Evolutionary conservation across 2,329 filamentous ascomycete genomes (phyloP).

Genomic region (Aspergillus fijiensis): DNA sequence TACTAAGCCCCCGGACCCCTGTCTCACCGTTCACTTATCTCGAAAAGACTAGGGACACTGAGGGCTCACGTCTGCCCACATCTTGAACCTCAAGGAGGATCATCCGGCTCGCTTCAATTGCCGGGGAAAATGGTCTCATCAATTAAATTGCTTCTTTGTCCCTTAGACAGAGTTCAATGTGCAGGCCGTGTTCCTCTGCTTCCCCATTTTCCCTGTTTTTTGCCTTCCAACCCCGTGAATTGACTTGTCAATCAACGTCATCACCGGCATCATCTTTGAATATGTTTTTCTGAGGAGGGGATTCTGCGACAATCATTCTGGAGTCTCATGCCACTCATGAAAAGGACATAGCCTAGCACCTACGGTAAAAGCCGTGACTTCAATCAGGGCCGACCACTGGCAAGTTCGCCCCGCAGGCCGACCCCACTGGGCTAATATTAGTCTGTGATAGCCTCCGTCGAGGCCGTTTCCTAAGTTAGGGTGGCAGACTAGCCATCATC

Average conservation of each 20-base stretch:
- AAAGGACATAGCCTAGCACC: background rate
- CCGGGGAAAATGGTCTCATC: too few relatives aligned
- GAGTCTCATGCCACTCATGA: background rate
- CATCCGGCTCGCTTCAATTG: background rate
- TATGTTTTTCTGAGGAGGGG: too few relatives aligned
- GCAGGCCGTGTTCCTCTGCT: background rate
- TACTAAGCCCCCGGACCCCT: constrained; percentile 10
- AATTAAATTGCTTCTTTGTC: too few relatives aligned
- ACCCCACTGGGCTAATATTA: background rate
- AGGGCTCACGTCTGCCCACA: background rate
- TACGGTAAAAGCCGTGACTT: background rate
- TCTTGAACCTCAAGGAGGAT: background rate
- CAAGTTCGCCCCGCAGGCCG: constrained; percentile 6
- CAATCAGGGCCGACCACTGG: background rate
- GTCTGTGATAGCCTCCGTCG: background rate
- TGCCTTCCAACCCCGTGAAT: background rate
- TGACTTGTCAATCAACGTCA: background rate
- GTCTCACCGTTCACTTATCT: background rate
- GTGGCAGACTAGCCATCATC: background rate
- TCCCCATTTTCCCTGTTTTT: background rate
- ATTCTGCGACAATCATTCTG: too few relatives aligned
- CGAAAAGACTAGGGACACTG: background rate
- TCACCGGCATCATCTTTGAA: too few relatives aligned
- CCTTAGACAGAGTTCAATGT: too few relatives aligned
- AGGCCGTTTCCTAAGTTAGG: background rate